Evolutionary conservation across 768 basidiomycete genomes (phyloP), one percentile per base, ranked within the genome.

Genomic region (Trametopsis cervina): DNA sequence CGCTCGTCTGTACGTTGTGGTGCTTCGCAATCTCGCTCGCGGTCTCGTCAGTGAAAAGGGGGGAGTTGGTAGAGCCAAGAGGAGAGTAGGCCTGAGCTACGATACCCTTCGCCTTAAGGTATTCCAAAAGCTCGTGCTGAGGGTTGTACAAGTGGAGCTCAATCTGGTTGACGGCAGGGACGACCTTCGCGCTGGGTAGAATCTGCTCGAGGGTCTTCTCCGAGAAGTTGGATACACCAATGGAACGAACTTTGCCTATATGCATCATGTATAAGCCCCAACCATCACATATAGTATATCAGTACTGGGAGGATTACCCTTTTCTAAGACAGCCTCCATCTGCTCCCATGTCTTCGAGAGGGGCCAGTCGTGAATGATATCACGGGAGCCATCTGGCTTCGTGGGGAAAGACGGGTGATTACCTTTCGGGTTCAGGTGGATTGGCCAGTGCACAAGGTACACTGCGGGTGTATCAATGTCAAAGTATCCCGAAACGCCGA

Each of bases 41-140:
- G 3, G 73, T 69, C 43, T 80, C 76, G 56, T 92, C 87, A 4
- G 59, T 60, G 26, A 90, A 61, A 5, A 91, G 67, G 6, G 84
- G 85, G 1, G 83, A 77, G 55, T 75, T 73, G 10, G 78, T 72
- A 7, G 81, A 85, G 27, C 82, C 88, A 12, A 91, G 77, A 7
- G 90, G 89, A 6, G 85, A 90, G 63, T 87, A 92, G 0, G 89
- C 89, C 62, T 89, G 74, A 0, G 85, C 72, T 42, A 81, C 66
- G 57, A 92, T 90, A 17, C 69, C 71, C 60, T 89, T 80, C 15
- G 73, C 69, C 60, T 74, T 72, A 53, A 86, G 69, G 66, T 77
- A 90, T 10, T 69, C 66, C 36, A 81, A 46, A 42, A 89, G 75
- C 42, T 79, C 73, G 65, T 80, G 84, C 58, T 89, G 81, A 0